A percentile compares a stretch with the other conserved stretches of the same genome.
These are phyloP conservation scores for Circinella umbellata DNA, from an alignment of 371 early-diverging fungal species.

Conservation along the genomic window DNA sequence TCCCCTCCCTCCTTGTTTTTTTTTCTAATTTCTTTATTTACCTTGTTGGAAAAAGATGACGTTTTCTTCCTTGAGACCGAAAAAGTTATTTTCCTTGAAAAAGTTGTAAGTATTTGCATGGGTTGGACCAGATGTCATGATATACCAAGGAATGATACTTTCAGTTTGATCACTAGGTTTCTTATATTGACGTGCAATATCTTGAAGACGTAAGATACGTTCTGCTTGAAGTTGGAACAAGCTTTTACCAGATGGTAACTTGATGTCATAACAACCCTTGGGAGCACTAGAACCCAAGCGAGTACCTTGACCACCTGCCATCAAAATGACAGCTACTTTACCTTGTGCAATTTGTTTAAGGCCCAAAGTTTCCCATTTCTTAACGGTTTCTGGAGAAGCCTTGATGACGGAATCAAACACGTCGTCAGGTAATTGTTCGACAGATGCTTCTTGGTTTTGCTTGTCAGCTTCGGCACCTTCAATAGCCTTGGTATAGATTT, in stretches of 20 bases:
- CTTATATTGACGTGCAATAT: constrained; percentile 63
- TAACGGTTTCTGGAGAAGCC: constrained; percentile 57
- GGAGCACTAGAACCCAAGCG: constrained; percentile 88
- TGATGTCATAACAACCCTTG: constrained; percentile 94
- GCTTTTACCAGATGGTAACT: constrained; percentile 83
- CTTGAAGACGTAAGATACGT: constrained; percentile 85
- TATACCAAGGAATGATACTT: constrained; percentile 89
- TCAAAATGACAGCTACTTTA: constrained; percentile 92
- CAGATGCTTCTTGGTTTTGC: constrained; percentile 38
- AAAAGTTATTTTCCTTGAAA: constrained; percentile 79
- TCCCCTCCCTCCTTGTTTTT: no score
- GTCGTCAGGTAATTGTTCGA: constrained; percentile 81
- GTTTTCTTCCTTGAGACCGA: constrained; percentile 80
- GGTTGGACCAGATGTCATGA: constrained; percentile 96
- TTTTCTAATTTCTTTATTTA: constrained; percentile 21
- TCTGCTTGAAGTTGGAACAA: constrained; percentile 94
- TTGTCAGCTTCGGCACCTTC: constrained; percentile 52
- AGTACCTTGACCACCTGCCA: constrained; percentile 94
- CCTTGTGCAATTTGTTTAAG: constrained; percentile 79
- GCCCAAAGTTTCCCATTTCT: constrained; percentile 79
- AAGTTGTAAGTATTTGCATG: constrained; percentile 75
- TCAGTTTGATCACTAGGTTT: constrained; percentile 30
- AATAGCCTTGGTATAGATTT: constrained; percentile 77
- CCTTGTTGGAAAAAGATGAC: constrained; percentile 91
- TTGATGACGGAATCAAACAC: constrained; percentile 79